A percentile compares a stretch with the other conserved stretches of the same genome.
These are phyloP conservation scores for Astrothelium macrocarpum DNA, from an alignment of 495 filamentous ascomycete genomes.

Conservation along the genomic window DNA sequence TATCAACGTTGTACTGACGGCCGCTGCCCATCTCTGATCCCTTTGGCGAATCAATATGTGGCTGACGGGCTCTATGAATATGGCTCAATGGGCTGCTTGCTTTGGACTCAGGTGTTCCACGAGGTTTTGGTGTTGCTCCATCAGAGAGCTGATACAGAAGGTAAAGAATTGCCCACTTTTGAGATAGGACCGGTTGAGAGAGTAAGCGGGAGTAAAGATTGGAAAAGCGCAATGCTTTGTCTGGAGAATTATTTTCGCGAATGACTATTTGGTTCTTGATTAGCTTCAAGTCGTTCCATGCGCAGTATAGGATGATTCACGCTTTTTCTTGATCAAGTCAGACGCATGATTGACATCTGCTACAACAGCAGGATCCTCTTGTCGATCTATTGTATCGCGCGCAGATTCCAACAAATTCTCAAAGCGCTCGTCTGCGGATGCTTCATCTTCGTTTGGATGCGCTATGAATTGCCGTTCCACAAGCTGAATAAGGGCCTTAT, in stretches of 20 bases:
- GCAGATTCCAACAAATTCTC: slow-evolving; percentile 31
- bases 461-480: slow-evolving; percentile 30
- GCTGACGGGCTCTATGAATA: neutral
- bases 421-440: slow-evolving; percentile 30
- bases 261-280: slow-evolving; percentile 42
- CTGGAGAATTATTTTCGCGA: slow-evolving; percentile 61
- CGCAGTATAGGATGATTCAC: slow-evolving; percentile 23
- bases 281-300: slow-evolving; percentile 8
- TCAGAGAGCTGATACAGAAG: slow-evolving; percentile 72
- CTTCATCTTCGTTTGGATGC: slow-evolving; percentile 30
- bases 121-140: slow-evolving; percentile 35
- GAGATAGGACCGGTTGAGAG: slow-evolving; percentile 77
- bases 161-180: slow-evolving; percentile 95
- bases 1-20: slow-evolving; percentile 10
- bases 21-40: neutral
- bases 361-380: slow-evolving; percentile 28
- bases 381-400: slow-evolving; percentile 13
- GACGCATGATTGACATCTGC: slow-evolving; percentile 79
- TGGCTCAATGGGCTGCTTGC: slow-evolving; percentile 1
- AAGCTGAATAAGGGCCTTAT: slow-evolving; percentile 34
- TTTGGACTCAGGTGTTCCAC: slow-evolving; percentile 14
- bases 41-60: neutral
- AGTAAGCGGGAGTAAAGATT: slow-evolving; percentile 81
- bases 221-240: slow-evolving; percentile 77
- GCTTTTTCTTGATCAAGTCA: slow-evolving; percentile 79